Conservation (phyloP, 768 basidiomycete species). For the Hysterangium stoloniferum region DNA sequence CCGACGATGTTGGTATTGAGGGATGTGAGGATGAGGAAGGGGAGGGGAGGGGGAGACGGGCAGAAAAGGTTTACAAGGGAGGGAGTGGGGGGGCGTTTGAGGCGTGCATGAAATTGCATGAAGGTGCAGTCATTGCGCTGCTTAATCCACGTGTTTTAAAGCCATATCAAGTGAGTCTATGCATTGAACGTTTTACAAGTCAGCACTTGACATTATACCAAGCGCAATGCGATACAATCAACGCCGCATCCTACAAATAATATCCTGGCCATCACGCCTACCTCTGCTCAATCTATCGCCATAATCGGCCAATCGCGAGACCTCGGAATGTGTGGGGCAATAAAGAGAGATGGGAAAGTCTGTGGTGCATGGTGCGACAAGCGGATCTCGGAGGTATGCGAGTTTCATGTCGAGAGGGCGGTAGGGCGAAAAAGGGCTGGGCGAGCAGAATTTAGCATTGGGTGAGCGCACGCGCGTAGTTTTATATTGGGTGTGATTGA, state of each 20-base stretch:
- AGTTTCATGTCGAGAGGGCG: constrained; percentile 82
- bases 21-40: constrained; percentile 43
- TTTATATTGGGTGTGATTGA: neutral
- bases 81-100: constrained; percentile 94
- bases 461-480: constrained; percentile 42
- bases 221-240: constrained; percentile 23
- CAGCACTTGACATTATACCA: neutral
- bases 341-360: constrained; percentile 67
- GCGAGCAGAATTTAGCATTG: constrained; percentile 78
- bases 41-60: constrained; percentile 26
- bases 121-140: constrained; percentile 86
- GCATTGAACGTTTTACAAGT: constrained; percentile 32
- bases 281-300: constrained; percentile 70
- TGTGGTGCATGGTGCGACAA: constrained; percentile 93
- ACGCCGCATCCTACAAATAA: constrained; percentile 73
- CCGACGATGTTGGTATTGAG: constrained; percentile 60
- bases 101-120: constrained; percentile 70
- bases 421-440: constrained; percentile 66
- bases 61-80: constrained; percentile 63
- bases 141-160: constrained; percentile 83
- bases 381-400: constrained; percentile 79
- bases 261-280: constrained; percentile 82
- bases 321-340: constrained; percentile 75
- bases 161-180: constrained; percentile 66
- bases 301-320: constrained; percentile 82